phyloP scores from a whole-genome alignment of 1,139 yeast species.

The Candida sojae region DNA sequence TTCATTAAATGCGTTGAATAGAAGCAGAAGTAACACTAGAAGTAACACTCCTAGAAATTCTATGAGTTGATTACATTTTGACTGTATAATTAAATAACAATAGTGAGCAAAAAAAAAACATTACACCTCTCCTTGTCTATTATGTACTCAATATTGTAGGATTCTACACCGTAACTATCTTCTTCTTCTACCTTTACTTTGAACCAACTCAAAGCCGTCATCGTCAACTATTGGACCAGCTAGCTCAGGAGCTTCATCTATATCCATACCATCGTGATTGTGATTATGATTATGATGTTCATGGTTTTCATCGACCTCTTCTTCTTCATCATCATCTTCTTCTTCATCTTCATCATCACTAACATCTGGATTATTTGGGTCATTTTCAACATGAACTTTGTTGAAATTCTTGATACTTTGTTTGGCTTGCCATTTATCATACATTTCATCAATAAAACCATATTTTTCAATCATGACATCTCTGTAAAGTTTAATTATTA shows the following conservation, averaged over 20 bases:
- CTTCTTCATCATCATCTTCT: conserved; percentile 46
- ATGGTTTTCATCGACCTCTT: conserved; percentile 19
- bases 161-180: conserved; percentile 14
- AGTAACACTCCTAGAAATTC: conserved; percentile 39
- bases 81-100: not conserved
- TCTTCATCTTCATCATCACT: conserved; percentile 49
- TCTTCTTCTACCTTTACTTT: conserved; percentile 56
- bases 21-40: conserved; percentile 31
- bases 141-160: not conserved
- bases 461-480: conserved; percentile 59
- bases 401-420: conserved; percentile 38
- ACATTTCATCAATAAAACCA: conserved; percentile 57
- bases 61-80: conserved; percentile 24
- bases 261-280: conserved; percentile 38
- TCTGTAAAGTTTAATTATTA: conserved; percentile 64
- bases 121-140: not conserved
- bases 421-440: conserved; percentile 57
- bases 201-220: conserved; percentile 90
- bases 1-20: conserved; percentile 42
- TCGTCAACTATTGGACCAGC: conserved; percentile 79
- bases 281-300: conserved; percentile 2
- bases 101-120: not conserved
- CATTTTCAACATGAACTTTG: conserved; percentile 47
- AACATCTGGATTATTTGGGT: conserved; percentile 62
- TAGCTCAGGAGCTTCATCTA: conserved; percentile 20